Evolutionary conservation across 1,139 yeast species (phyloP).

Genomic region (Candida buenavistaensis): DNA sequence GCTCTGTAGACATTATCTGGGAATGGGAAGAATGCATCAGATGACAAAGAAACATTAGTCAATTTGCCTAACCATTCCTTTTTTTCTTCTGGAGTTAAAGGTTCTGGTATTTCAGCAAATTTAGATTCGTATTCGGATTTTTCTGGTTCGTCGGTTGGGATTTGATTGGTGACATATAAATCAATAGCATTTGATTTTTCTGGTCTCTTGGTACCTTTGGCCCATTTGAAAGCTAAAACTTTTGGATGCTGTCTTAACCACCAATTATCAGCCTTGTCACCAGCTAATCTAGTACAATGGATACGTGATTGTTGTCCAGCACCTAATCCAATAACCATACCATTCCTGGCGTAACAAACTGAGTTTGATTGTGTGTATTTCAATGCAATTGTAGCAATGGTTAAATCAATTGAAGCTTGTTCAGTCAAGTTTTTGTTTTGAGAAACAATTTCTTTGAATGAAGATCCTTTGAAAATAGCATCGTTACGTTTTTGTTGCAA

Average conservation of each 20-base stretch:
- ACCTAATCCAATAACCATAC: slow-evolving; percentile 98
- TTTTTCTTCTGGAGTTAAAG: slow-evolving; percentile 81
- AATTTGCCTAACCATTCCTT: slow-evolving; percentile 81
- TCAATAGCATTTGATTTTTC: slow-evolving; percentile 98
- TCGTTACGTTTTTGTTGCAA: slow-evolving; percentile 97
- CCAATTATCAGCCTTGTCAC: slow-evolving; percentile 99
- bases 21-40: slow-evolving; percentile 99
- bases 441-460: slow-evolving; percentile 91
- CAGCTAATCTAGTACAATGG: slow-evolving; percentile 98
- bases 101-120: slow-evolving; percentile 79
- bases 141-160: slow-evolving; percentile 92
- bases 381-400: slow-evolving; percentile 95
- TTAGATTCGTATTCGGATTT: slow-evolving; percentile 88
- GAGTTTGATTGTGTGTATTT: slow-evolving; percentile 98
- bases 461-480: slow-evolving; percentile 82
- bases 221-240: slow-evolving; percentile 93
- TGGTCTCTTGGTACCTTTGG: slow-evolving; percentile 97
- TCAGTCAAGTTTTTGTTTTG: slow-evolving; percentile 83
- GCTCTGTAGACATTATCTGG: slow-evolving; percentile 98
- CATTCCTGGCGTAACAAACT: slow-evolving; percentile 96
- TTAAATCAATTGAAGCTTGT: slow-evolving; percentile 89
- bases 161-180: slow-evolving; percentile 84
- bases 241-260: slow-evolving; percentile 98
- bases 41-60: slow-evolving; percentile 83
- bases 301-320: slow-evolving; percentile 99